Base-by-base conservation (phyloP, 2,329 filamentous ascomycete genomes). In the Calonectria hongkongensis region DNA sequence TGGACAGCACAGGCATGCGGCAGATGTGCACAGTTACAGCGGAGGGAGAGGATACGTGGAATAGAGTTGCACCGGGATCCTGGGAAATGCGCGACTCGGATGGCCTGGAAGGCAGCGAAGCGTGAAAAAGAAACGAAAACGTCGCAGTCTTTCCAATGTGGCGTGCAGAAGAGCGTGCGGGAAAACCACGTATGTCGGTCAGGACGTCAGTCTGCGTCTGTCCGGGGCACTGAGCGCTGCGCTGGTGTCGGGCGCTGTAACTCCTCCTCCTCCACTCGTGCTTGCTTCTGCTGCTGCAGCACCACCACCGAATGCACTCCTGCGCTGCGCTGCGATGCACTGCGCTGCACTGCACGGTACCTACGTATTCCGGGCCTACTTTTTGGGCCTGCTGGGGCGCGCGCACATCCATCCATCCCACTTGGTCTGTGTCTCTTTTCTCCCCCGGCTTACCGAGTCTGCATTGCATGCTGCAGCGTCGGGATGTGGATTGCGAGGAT, bases 141-240 rank as follows among this genome's bases (percentile, higher is more conserved):
- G 64, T 41, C 64, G 30, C 33, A 50, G 16, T 36, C 30, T 15
- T 47, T 21, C 33, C 63, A 27, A 54, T 30, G 54, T 58, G 54
- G 54, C 54, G 54, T 51, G 63, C 58, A 62, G 58, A 58, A 1
- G 54, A 62, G 71, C 60, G 33, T 62, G 72, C 56, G n/a, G 60
- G 27, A 47, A 51, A 74, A 76, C 76, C 75, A 79, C 76, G 77
- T 79, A 76, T 73, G 73, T 71, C 71, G 73, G 73, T 74, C 73
- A 62, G 30, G 70, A 66, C 48, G 66, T 41, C 43, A 15, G 62
- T 64, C 65, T 58, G 58, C 58, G 58, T 45, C 58, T 45, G 54
- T 58, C 54, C 54, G 54, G 54, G 30, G 54, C 54, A 58, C 54
- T 58, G 54, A 39, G 54, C 54, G 54, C 54, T 58, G 54, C 30